Evolutionary conservation across 75 land plant species (phyloP).

Genomic region (Adiantum capillusveneris): DNA sequence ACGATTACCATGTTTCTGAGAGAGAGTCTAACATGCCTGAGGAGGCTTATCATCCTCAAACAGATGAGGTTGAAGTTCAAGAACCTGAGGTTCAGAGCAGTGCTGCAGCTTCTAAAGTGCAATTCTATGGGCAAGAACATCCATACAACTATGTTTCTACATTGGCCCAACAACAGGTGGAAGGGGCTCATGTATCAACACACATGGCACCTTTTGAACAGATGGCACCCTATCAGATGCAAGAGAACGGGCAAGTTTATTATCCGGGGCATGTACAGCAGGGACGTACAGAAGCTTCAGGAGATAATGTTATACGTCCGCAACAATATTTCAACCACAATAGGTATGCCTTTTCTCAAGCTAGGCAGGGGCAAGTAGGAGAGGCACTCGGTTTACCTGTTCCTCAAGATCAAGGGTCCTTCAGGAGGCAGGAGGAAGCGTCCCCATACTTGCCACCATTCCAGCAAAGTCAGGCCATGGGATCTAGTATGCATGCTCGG

Average conservation of each 20-base stretch:
- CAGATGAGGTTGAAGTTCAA: background rate
- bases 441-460: background rate
- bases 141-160: background rate
- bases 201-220: background rate
- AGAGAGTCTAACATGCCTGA: background rate
- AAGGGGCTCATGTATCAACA: background rate
- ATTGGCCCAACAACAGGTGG: background rate
- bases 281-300: background rate
- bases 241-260: background rate
- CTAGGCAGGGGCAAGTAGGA: background rate
- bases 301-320: background rate
- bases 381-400: constrained; percentile 2
- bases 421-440: background rate
- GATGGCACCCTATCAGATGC: background rate
- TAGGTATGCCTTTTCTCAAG: background rate
- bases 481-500: background rate
- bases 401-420: background rate
- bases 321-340: background rate
- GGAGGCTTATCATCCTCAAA: background rate
- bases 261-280: background rate
- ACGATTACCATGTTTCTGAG: background rate
- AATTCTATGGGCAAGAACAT: background rate
- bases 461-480: background rate
- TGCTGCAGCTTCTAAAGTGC: background rate
- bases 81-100: background rate